A percentile compares a stretch with the other conserved stretches of the same genome.
Evolutionary conservation across 2,329 filamentous ascomycete genomes (phyloP).

Genomic region (Harringtonia aguacate): DNA sequence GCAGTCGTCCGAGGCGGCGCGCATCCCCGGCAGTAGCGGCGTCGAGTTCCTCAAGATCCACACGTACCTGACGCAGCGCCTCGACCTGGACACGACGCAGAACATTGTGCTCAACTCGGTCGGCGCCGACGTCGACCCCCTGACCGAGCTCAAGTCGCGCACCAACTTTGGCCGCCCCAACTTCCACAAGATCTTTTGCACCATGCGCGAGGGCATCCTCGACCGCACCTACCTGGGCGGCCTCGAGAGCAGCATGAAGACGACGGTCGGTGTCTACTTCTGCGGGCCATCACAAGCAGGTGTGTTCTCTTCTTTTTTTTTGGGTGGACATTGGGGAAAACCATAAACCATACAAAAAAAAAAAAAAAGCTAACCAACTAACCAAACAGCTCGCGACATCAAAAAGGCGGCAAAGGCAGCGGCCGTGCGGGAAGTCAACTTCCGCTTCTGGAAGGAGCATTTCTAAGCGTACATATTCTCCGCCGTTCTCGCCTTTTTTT

Average conservation of each 20-base stretch:
- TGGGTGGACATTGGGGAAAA: not conserved
- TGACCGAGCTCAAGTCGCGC: conserved; percentile 80
- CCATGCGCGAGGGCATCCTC: conserved; percentile 80
- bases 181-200: conserved; percentile 67
- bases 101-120: conserved; percentile 97
- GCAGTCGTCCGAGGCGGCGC: conserved; percentile 64
- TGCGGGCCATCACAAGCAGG: conserved; percentile 73
- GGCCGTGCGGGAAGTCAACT: conserved; percentile 69
- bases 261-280: conserved; percentile 94
- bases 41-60: conserved; percentile 93
- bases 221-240: conserved; percentile 79
- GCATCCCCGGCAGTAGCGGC: conserved; percentile 54
- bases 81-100: conserved; percentile 84
- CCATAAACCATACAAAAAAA: too few species aligned
- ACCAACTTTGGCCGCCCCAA: conserved; percentile 95
- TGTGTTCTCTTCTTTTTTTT: conserved; percentile 22
- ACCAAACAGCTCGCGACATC: conserved; percentile 65
- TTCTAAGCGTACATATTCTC: conserved; percentile 32
- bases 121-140: conserved; percentile 74
- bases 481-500: too few species aligned
- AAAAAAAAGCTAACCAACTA: too few species aligned
- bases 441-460: conserved; percentile 99
- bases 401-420: conserved; percentile 67
- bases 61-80: conserved; percentile 89
- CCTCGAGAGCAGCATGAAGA: conserved; percentile 63